Base-by-base conservation (phyloP, 768 basidiomycete species). In the Hydnum rufescens region DNA sequence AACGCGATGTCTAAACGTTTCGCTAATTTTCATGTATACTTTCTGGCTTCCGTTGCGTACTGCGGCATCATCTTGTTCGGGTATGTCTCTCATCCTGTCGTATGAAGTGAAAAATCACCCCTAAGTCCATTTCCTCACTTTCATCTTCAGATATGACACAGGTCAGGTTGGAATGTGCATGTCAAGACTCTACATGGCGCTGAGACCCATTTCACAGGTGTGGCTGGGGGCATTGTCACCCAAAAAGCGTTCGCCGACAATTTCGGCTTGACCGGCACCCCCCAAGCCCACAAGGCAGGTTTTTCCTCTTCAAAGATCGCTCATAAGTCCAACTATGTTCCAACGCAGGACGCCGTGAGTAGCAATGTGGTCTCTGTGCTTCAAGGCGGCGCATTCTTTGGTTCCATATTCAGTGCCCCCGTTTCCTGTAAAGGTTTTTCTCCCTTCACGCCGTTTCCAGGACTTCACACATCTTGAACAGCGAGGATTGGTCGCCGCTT, bases 301-400 rank as follows among this genome's bases (percentile, higher is more conserved):
- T 8, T 25, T 25, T 13, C 44, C 44, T 47, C 26, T 39, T 13
- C 36, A 39, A n/a, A 13, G 36, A 13, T 39, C 36, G 13, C 36
- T 13, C 36, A 39, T 22, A 22, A 13, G 22, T 39, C 36, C 22
- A 22, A 39, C 36, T 13, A 22, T 22, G 36, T 39, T 39, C 36
- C 22, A 22, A 22, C 13, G 36, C 22, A 39, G 36, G 72, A 80
- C 53, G 66, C 70, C 3, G 68, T 88, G n/a, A 79, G 78, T 0
- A 80, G 81, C 42, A 86, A 83, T 57, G 79, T 92, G 42, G 88
- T 90, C 18, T 84, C 87, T 2, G 82, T 89, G 3, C 71, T 90
- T 5, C 87, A 89, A 61, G 83, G 78, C 3, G 85, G 85, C 6
- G 83, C 84, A 0, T 88, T 89, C 71, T 89, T 89, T 60, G 88